These are phyloP conservation scores for Rauvolfia tetraphylla DNA, from an alignment of 257 asterid genomes.

Conservation along the genomic window DNA sequence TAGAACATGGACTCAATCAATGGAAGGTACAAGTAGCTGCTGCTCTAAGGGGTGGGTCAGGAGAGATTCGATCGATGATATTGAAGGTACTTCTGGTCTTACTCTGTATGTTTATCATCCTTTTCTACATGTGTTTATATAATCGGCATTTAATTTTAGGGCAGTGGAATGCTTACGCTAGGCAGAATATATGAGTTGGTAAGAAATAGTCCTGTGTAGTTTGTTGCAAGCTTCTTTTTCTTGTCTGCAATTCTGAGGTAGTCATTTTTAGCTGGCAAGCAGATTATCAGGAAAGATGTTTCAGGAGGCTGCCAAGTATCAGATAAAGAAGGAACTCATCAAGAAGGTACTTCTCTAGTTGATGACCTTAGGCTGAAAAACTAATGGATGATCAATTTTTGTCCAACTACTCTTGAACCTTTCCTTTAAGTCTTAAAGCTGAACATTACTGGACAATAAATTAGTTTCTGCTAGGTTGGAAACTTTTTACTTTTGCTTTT, in stretches of 20 bases:
- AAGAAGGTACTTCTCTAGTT: constrained; percentile 50
- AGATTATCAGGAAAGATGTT: constrained; percentile 70
- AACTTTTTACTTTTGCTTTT: not conserved
- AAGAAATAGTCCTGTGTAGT: constrained; percentile 23
- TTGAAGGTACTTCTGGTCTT: constrained; percentile 54
- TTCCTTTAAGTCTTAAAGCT: not conserved
- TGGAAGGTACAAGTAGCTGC: constrained; percentile 84
- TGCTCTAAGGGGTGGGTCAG: constrained; percentile 68
- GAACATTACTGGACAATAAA: not conserved
- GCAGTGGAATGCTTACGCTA: constrained; percentile 84
- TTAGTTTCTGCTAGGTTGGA: not conserved
- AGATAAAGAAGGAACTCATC: constrained; percentile 59
- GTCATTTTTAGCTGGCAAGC: constrained; percentile 59
- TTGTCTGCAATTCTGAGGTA: constrained; percentile 19
- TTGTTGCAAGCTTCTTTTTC: constrained; percentile 12
- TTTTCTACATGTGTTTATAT: constrained; percentile 14
- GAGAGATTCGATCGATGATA: constrained; percentile 56
- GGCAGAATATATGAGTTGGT: constrained; percentile 70
- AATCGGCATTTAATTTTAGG: constrained; percentile 41
- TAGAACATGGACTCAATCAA: constrained; percentile 72
- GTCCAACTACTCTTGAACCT: not conserved
- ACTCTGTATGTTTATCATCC: constrained; percentile 13
- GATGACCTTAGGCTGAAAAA: not conserved
- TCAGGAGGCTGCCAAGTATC: constrained; percentile 76
- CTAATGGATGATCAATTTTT: not conserved